Conservation (phyloP, 2,329 filamentous ascomycete species). For the Periconia sp. region DNA sequence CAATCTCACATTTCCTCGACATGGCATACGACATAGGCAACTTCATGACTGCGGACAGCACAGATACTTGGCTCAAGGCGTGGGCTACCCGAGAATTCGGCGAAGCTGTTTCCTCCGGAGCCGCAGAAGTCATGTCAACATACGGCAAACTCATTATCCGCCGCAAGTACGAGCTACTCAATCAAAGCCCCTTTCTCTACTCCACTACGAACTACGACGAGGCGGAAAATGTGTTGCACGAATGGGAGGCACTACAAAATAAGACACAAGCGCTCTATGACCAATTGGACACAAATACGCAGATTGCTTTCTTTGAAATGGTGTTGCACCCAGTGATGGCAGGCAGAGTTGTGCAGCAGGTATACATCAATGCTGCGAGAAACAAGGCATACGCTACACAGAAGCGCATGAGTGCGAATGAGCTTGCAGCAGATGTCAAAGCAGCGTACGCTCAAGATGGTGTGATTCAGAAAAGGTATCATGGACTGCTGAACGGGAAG, state of each 20-base stretch:
- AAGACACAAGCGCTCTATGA: constrained; percentile 62
- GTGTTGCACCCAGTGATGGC: constrained; percentile 64
- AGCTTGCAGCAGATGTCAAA: constrained; percentile 27
- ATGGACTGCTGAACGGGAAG: constrained; percentile 32
- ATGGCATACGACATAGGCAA: constrained; percentile 66
- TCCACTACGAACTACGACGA: constrained; percentile 63
- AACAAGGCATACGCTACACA: constrained; percentile 31
- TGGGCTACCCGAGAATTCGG: constrained; percentile 66
- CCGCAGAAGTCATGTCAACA: constrained; percentile 57
- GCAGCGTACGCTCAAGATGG: constrained; percentile 25
- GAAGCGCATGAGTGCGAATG: constrained; percentile 32
- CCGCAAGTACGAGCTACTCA: constrained; percentile 65
- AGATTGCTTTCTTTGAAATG: constrained; percentile 66
- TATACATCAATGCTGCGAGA: constrained; percentile 27
- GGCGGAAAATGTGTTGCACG: constrained; percentile 59
- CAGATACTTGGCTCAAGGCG: constrained; percentile 58
- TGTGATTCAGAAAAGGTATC: constrained; percentile 28
- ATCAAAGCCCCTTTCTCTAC: constrained; percentile 61
- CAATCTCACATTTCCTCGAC: constrained; percentile 69
- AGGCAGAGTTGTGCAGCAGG: constrained; percentile 58
- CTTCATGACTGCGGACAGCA: constrained; percentile 52
- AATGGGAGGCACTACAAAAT: constrained; percentile 59
- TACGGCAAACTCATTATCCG: constrained; percentile 61
- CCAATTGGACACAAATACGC: constrained; percentile 53
- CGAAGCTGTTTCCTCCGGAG: constrained; percentile 49